A percentile compares a stretch with the other conserved stretches of the same genome.
Evolutionary conservation across 345 rosid genomes (phyloP).

Genomic region (Heritiera littoralis): DNA sequence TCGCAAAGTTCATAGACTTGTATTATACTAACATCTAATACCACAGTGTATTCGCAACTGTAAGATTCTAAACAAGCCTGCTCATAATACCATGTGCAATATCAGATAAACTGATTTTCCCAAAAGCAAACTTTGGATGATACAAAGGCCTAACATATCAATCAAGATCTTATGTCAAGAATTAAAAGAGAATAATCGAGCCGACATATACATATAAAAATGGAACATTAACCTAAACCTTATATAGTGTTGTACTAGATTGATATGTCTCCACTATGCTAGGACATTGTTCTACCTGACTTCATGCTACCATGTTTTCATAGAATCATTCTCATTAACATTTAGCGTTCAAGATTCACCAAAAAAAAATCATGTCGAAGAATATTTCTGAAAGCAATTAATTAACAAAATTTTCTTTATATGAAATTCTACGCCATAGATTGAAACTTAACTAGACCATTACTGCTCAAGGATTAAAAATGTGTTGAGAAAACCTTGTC

Average conservation of each 20-base stretch:
- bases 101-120: neutral
- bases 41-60: constrained; percentile 26
- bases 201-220: neutral
- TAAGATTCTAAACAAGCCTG: constrained; percentile 28
- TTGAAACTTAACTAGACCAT: too few relatives aligned
- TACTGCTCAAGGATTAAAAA: too few relatives aligned
- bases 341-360: neutral
- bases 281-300: neutral
- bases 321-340: neutral
- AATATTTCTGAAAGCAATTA: neutral
- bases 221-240: neutral
- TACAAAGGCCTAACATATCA: neutral
- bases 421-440: neutral
- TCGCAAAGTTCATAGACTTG: constrained; percentile 15
- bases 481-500: too few relatives aligned
- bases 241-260: neutral
- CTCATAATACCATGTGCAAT: neutral
- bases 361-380: neutral
- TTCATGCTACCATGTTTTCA: too few relatives aligned
- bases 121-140: neutral
- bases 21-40: neutral
- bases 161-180: neutral
- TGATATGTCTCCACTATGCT: neutral
- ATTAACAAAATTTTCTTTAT: neutral
- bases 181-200: neutral